Percentiles rank a stretch among this genome's conserved stretches.
Conservation (phyloP, 495 filamentous ascomycete genomes). For the Talaromyces proteolyticus region DNA sequence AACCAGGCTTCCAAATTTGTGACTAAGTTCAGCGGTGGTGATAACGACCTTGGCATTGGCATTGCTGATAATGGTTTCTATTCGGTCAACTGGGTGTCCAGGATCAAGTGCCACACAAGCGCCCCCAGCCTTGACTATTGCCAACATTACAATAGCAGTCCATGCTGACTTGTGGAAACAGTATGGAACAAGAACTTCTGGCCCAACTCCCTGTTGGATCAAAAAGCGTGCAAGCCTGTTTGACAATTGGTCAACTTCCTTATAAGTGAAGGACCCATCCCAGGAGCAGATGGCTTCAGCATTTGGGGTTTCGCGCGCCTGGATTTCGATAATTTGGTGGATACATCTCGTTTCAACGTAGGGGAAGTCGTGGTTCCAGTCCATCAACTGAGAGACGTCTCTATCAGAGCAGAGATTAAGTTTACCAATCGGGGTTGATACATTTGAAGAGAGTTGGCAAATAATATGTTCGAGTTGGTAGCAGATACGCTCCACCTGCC, state of each 20-base stretch:
- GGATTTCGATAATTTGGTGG: slow-evolving; percentile 11
- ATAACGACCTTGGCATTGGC: slow-evolving; percentile 28
- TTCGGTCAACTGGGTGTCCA: slow-evolving; percentile 32
- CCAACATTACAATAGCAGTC: slow-evolving; percentile 31
- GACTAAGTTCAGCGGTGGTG: slow-evolving; percentile 14
- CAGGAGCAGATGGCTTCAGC: slow-evolving; percentile 14
- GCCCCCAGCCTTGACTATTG: slow-evolving; percentile 40
- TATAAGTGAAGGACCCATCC: slow-evolving; percentile 16
- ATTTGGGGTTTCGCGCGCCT: slow-evolving; percentile 9
- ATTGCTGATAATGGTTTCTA: slow-evolving; percentile 8
- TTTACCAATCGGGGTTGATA: neutral
- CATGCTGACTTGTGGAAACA: slow-evolving; percentile 39
- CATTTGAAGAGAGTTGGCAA: neutral
- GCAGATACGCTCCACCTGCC: neutral
- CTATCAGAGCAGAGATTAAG: neutral
- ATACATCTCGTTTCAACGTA: slow-evolving; percentile 8
- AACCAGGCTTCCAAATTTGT: neutral
- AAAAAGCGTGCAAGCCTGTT: slow-evolving; percentile 25
- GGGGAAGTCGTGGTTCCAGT: slow-evolving; percentile 10
- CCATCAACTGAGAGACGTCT: slow-evolving; percentile 1
- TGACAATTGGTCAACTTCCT: slow-evolving; percentile 25
- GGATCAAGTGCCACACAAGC: slow-evolving; percentile 42
- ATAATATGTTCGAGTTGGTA: neutral
- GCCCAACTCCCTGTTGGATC: slow-evolving; percentile 24
- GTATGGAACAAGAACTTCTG: slow-evolving; percentile 31